Evolutionary conservation across 257 asterid genomes (phyloP).

Genomic region (Apocynum venetum): DNA sequence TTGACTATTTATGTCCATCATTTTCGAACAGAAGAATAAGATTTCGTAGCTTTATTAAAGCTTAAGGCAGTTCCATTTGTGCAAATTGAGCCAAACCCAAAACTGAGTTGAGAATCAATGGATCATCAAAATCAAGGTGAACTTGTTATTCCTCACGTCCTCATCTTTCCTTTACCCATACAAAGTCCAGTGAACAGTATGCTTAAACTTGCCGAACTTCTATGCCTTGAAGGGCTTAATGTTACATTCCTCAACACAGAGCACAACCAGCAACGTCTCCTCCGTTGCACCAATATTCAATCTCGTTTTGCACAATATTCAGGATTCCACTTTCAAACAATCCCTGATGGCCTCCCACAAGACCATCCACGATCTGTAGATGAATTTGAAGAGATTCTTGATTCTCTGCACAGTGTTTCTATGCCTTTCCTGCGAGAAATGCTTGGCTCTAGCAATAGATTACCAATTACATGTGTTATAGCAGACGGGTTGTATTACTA

Average conservation of each 20-base stretch:
- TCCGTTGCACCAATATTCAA: constrained; percentile 10
- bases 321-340: constrained; percentile 14
- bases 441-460: too few species aligned
- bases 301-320: constrained; percentile 19
- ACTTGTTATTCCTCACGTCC: constrained; percentile 15
- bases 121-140: not conserved
- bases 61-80: too few species aligned
- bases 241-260: constrained; percentile 24
- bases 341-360: constrained; percentile 27
- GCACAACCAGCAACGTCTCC: constrained; percentile 20
- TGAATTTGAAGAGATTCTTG: constrained; percentile 10
- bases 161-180: constrained; percentile 27
- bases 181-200: constrained; percentile 24
- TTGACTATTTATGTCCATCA: too few species aligned
- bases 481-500: constrained; percentile 13
- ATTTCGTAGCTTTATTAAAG: too few species aligned
- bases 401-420: constrained; percentile 3
- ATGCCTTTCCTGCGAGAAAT: constrained; percentile 9
- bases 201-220: constrained; percentile 33
- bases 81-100: too few species aligned
- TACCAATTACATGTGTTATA: constrained; percentile 14
- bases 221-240: constrained; percentile 19
- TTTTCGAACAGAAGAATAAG: too few species aligned
- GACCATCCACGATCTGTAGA: constrained; percentile 20
- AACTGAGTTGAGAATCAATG: too few species aligned